These are phyloP conservation scores for Ambrosia trifida DNA, from an alignment of 129 eudicot species.

Conservation along the genomic window DNA sequence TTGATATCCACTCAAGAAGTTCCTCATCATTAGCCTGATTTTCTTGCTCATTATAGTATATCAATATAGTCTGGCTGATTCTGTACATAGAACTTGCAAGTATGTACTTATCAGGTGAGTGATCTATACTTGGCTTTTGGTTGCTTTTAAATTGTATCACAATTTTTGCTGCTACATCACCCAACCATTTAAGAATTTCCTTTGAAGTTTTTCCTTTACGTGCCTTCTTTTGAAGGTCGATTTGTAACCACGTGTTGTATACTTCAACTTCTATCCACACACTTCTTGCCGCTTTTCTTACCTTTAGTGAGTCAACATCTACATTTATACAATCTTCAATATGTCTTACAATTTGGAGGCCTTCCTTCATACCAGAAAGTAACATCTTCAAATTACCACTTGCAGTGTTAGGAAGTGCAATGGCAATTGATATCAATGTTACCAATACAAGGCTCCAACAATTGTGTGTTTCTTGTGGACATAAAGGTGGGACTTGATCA, in stretches of 20 bases:
- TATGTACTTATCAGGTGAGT: not conserved
- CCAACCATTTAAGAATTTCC: slow-evolving; percentile 33
- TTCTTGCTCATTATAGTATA: not conserved
- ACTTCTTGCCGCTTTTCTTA: slow-evolving; percentile 32
- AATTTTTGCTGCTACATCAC: slow-evolving; percentile 18
- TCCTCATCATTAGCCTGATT: slow-evolving; percentile 8
- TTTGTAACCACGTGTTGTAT: slow-evolving; percentile 37
- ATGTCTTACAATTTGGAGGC: slow-evolving; percentile 14
- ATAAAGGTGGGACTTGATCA: slow-evolving; percentile 11
- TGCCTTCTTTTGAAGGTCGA: slow-evolving; percentile 36
- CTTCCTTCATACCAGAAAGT: slow-evolving; percentile 32
- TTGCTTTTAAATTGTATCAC: slow-evolving; percentile 16
- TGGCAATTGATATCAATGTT: slow-evolving; percentile 35
- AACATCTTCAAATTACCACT: not conserved
- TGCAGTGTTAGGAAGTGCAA: slow-evolving; percentile 34
- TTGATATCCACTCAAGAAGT: slow-evolving; percentile 24
- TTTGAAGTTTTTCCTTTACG: slow-evolving; percentile 20
- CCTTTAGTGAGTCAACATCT: not conserved
- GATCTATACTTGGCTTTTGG: not conserved
- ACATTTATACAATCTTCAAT: slow-evolving; percentile 29
- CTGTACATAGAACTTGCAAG: not conserved
- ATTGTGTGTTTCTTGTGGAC: not conserved
- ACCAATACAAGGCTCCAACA: slow-evolving; percentile 38
- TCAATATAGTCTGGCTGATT: not conserved
- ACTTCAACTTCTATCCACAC: slow-evolving; percentile 40